Evolutionary conservation across 2,329 filamentous ascomycete genomes (phyloP).

Genomic region (Gaeumannomyces tritici): DNA sequence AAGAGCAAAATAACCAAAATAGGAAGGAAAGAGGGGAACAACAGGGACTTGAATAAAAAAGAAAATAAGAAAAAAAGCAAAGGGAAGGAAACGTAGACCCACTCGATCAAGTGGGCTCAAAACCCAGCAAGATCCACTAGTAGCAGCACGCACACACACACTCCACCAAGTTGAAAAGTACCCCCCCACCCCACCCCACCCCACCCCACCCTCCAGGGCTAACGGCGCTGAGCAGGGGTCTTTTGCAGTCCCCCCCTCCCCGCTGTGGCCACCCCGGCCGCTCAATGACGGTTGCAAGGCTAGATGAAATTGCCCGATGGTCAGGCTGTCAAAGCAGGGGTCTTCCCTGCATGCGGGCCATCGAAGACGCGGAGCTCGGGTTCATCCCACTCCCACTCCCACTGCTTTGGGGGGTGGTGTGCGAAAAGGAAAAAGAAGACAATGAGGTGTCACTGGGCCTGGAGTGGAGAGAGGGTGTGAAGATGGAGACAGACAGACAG

Average conservation of each 20-base stretch:
- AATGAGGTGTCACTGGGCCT: too few species aligned
- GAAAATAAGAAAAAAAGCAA: background rate
- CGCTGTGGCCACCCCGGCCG: conserved; percentile 12
- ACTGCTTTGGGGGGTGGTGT: background rate
- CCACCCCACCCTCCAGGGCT: background rate
- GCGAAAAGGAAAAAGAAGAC: too few species aligned
- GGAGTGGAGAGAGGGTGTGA: too few species aligned
- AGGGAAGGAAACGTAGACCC: too few species aligned
- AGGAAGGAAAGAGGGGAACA: too few species aligned
- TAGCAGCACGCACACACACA: too few species aligned
- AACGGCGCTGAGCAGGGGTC: conserved; percentile 12
- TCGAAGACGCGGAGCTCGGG: conserved; percentile 15
- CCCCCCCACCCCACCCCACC: too few species aligned
- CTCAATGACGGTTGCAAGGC: conserved; percentile 24
- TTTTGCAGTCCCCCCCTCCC: conserved; percentile 5
- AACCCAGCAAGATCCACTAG: too few species aligned
- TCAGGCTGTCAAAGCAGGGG: conserved; percentile 20
- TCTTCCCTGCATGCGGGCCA: conserved; percentile 20
- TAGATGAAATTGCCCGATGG: conserved; percentile 35
- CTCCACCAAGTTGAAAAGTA: background rate
- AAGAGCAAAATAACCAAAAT: too few species aligned
- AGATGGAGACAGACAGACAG: too few species aligned
- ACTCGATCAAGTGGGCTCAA: too few species aligned
- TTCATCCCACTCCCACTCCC: conserved; percentile 2
- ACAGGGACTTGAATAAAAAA: background rate